Evolutionary conservation across 2,329 filamentous ascomycete species (phyloP).

Genomic region (Diplodia seriata): DNA sequence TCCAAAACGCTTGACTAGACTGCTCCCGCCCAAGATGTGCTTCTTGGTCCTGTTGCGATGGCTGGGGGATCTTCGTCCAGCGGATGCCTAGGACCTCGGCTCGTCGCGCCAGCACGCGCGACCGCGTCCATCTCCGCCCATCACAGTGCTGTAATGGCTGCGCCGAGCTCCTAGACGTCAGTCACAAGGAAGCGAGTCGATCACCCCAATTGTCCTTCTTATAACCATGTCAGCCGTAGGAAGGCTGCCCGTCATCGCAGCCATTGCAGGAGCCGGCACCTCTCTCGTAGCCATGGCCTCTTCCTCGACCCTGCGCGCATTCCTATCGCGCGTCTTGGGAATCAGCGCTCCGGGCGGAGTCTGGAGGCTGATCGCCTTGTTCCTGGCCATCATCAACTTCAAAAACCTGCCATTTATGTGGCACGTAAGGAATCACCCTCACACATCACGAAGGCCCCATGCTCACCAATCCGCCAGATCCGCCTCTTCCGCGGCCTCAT

Average conservation of each 20-base stretch:
- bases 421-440: constrained; percentile 65
- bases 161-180: neutral
- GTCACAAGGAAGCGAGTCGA: neutral
- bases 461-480: constrained; percentile 42
- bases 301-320: constrained; percentile 38
- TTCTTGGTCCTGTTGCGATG: too few species aligned
- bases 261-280: constrained; percentile 28
- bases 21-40: neutral
- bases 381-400: constrained; percentile 62
- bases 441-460: neutral
- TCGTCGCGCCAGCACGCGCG: constrained; percentile 8
- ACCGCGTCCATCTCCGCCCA: neutral
- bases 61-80: neutral
- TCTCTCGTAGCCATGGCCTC: constrained; percentile 38
- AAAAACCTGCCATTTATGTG: constrained; percentile 78
- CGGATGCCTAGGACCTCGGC: constrained; percentile 6
- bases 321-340: constrained; percentile 40
- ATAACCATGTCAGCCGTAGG: constrained; percentile 15
- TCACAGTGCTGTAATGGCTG: neutral
- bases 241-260: constrained; percentile 15
- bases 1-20: constrained; percentile 25
- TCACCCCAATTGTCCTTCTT: neutral
- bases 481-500: constrained; percentile 55
- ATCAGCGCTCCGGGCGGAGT: constrained; percentile 43
- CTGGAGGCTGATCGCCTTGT: constrained; percentile 45